Conservation (phyloP, 306 rosid species). For the Ammopiptanthus mongolicus region DNA sequence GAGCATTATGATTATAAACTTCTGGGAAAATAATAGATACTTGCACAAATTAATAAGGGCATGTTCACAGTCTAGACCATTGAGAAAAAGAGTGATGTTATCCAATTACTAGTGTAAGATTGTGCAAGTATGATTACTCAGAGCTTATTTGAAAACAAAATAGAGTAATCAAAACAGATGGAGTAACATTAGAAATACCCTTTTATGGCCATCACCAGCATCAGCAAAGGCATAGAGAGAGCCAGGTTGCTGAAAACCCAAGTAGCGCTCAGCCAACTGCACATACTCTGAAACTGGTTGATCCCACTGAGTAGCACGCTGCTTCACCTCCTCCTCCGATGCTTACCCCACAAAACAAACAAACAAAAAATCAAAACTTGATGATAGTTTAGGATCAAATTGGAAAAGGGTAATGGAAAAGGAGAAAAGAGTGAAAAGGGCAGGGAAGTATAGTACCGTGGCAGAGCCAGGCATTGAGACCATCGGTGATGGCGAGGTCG, state of each 20-base stretch:
- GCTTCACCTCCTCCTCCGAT: conserved; percentile 61
- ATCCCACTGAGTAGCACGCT: conserved; percentile 91
- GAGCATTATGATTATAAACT: neutral
- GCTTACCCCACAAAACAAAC: conserved; percentile 23
- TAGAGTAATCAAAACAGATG: neutral
- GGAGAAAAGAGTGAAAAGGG: neutral
- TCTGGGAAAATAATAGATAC: neutral
- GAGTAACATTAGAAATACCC: conserved; percentile 20
- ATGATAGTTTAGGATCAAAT: neutral
- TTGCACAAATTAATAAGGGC: neutral
- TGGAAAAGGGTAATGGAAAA: neutral
- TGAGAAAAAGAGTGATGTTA: neutral
- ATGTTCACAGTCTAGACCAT: neutral
- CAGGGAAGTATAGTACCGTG: conserved; percentile 28
- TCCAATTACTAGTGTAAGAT: neutral
- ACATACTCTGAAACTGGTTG: conserved; percentile 63
- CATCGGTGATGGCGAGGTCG: conserved; percentile 68
- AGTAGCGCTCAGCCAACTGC: conserved; percentile 54
- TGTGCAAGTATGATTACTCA: neutral
- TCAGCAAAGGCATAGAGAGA: conserved; percentile 63
- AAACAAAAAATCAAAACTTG: neutral
- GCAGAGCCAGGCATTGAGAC: conserved; percentile 67
- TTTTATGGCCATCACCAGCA: conserved; percentile 64
- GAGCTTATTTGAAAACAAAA: neutral
- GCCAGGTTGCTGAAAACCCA: conserved; percentile 70